These are phyloP conservation scores for Ampelocalamus luodianensis DNA, from an alignment of 176 grass and related monocot genomes.

Conservation along the genomic window DNA sequence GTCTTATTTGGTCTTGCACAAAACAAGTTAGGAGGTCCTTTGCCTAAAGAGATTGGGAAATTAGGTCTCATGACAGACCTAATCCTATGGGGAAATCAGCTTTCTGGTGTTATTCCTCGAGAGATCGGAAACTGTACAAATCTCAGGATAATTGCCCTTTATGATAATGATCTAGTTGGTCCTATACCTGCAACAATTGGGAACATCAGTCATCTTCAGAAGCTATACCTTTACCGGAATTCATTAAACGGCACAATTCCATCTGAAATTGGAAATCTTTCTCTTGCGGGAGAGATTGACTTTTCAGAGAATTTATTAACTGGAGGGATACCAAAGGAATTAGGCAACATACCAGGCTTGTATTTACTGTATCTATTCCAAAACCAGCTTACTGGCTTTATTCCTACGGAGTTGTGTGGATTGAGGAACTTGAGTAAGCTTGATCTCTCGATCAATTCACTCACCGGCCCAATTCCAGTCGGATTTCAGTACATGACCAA, in stretches of 20 bases:
- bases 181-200: constrained; percentile 76
- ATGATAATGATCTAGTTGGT: constrained; percentile 81
- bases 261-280: constrained; percentile 73
- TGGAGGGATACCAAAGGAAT: constrained; percentile 77
- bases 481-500: constrained; percentile 85
- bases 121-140: constrained; percentile 84
- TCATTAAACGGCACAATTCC: constrained; percentile 85
- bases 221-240: constrained; percentile 89
- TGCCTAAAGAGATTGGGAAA: constrained; percentile 79
- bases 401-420: constrained; percentile 71
- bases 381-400: constrained; percentile 79
- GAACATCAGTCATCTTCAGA: constrained; percentile 64
- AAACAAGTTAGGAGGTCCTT: constrained; percentile 68
- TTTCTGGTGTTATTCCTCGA: constrained; percentile 70
- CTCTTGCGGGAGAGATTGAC: constrained; percentile 70
- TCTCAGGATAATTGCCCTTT: constrained; percentile 76
- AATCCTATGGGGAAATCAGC: constrained; percentile 80
- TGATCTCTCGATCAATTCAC: constrained; percentile 94
- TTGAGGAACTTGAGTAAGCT: constrained; percentile 86
- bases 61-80: constrained; percentile 74
- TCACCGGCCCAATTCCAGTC: constrained; percentile 72
- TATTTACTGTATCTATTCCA: constrained; percentile 85
- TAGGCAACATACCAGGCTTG: constrained; percentile 71
- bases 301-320: constrained; percentile 95
- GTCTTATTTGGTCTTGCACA: constrained; percentile 87